These are phyloP conservation scores for Cryptosporidium sp. DNA, from an alignment of 169 alveolate genomes.

Conservation along the genomic window DNA sequence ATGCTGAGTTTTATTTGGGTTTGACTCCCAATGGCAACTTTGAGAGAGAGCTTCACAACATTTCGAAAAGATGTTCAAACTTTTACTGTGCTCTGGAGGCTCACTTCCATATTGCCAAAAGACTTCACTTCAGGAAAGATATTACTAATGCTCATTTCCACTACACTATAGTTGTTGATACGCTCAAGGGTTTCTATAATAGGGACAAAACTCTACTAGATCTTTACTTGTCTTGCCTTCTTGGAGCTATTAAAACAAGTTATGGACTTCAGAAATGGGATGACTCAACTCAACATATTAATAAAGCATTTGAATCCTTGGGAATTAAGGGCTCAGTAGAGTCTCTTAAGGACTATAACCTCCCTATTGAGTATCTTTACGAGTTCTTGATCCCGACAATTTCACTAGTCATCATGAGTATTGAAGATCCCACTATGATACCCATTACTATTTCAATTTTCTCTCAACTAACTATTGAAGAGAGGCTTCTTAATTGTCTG, in stretches of 20 bases:
- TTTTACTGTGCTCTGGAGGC: neutral
- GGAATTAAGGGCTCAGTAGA: constrained; percentile 51
- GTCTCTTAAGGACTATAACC: constrained; percentile 15
- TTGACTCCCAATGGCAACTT: neutral
- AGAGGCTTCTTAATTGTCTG: constrained; percentile 56
- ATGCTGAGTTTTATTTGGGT: constrained; percentile 24
- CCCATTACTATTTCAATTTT: constrained; percentile 48
- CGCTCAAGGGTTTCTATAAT: neutral
- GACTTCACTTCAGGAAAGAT: constrained; percentile 3
- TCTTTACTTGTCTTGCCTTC: constrained; percentile 23
- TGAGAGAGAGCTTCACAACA: neutral
- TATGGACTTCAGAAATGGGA: constrained; percentile 60
- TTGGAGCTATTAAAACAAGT: constrained; percentile 36
- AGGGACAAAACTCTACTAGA: neutral
- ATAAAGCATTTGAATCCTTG: constrained; percentile 17
- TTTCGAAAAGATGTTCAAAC: constrained; percentile 58
- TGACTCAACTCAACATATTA: constrained; percentile 19
- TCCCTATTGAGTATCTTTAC: constrained; percentile 37
- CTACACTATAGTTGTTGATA: constrained; percentile 7
- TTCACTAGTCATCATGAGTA: constrained; percentile 54
- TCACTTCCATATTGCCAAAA: constrained; percentile 40
- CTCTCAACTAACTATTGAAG: constrained; percentile 58
- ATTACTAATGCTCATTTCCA: constrained; percentile 1
- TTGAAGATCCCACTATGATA: constrained; percentile 23
- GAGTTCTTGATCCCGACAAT: constrained; percentile 17